phyloP scores from a whole-genome alignment of 768 basidiomycete genomes.

The Russula brevipes region DNA sequence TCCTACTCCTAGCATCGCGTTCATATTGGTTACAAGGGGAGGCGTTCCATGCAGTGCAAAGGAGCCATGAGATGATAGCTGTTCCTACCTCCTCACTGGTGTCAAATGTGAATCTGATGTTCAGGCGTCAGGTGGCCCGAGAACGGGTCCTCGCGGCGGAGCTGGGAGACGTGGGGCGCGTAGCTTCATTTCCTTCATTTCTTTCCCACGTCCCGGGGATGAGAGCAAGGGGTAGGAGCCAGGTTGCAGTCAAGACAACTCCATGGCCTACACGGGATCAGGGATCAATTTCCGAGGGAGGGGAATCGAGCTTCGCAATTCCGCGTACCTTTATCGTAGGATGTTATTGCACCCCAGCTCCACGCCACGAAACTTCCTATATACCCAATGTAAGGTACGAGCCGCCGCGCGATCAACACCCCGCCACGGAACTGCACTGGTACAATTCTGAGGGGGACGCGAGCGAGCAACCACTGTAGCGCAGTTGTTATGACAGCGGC shows the following conservation, averaged over 20 bases:
- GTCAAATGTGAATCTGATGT: neutral
- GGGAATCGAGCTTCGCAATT: too few relatives aligned
- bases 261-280: constrained; percentile 51
- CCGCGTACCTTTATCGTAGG: constrained; percentile 58
- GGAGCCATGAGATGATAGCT: too few relatives aligned
- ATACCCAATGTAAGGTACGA: constrained; percentile 64
- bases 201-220: constrained; percentile 69
- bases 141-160: neutral
- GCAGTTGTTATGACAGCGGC: constrained; percentile 72
- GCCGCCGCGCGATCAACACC: constrained; percentile 50
- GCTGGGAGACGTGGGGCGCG: neutral
- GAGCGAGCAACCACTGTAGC: constrained; percentile 63
- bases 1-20: too few relatives aligned
- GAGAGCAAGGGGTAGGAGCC: constrained; percentile 71
- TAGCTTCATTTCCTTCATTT: constrained; percentile 26
- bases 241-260: constrained; percentile 74
- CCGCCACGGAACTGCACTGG: constrained; percentile 57
- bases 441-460: constrained; percentile 54
- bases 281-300: neutral
- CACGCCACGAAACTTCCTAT: constrained; percentile 74
- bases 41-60: neutral
- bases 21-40: too few relatives aligned
- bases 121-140: neutral
- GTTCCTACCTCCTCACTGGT: neutral
- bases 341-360: constrained; percentile 66